Conservation (phyloP, 2,329 filamentous ascomycete species). For the Pleomassaria siparia region DNA sequence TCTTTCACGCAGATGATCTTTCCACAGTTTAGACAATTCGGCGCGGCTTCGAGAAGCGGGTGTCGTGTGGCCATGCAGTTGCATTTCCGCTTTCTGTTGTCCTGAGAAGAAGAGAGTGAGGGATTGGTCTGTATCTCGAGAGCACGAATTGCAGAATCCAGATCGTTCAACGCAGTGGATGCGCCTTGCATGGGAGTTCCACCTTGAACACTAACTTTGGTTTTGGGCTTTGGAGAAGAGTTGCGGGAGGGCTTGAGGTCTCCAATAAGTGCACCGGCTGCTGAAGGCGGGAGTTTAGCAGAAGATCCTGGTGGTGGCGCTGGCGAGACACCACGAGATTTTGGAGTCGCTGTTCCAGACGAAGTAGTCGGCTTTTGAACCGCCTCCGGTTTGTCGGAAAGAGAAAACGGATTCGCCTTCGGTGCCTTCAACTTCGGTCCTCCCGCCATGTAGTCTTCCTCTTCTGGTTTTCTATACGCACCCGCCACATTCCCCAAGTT, state of each 20-base stretch:
- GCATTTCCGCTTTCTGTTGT: conserved; percentile 67
- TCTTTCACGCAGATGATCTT: conserved; percentile 96
- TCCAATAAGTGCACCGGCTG: conserved; percentile 77
- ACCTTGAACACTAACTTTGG: conserved; percentile 73
- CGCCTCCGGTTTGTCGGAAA: conserved; percentile 55
- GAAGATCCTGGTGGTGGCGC: conserved; percentile 45
- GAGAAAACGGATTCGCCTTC: conserved; percentile 50
- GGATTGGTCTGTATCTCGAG: conserved; percentile 94
- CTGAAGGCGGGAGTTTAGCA: conserved; percentile 63
- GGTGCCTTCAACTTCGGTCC: conserved; percentile 40
- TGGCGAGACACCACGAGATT: conserved; percentile 43
- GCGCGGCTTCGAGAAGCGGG: conserved; percentile 84
- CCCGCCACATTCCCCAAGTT: conserved; percentile 66
- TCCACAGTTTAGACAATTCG: conserved; percentile 89
- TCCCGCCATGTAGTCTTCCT: conserved; percentile 71
- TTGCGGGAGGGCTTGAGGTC: conserved; percentile 63
- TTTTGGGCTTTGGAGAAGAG: conserved; percentile 54
- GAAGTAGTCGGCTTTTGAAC: conserved; percentile 32
- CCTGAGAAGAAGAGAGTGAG: conserved; percentile 56
- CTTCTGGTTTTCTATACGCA: conserved; percentile 74
- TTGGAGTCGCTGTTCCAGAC: conserved; percentile 37
- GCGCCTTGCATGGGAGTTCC: conserved; percentile 81
- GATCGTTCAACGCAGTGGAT: conserved; percentile 68
- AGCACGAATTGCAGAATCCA: conserved; percentile 78
- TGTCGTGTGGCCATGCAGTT: conserved; percentile 87